These are phyloP conservation scores for Epichloe brachyelytri DNA, from an alignment of 2,329 filamentous ascomycete species.

Conservation along the genomic window DNA sequence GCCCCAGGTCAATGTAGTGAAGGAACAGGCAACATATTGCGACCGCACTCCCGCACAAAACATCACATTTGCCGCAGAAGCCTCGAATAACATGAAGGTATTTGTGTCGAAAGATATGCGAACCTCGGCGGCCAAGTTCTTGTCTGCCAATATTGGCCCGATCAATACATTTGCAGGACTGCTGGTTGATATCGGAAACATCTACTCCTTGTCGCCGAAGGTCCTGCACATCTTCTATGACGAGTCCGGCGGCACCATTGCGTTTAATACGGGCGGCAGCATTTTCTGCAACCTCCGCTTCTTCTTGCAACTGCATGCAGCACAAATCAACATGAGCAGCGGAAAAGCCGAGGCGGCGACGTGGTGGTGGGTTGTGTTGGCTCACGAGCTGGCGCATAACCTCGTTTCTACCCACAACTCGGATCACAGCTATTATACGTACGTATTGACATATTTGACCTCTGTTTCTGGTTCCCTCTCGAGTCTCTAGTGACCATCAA, in stretches of 20 bases:
- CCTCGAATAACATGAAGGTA: slow-evolving; percentile 59
- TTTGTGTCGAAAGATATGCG: slow-evolving; percentile 50
- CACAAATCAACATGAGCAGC: slow-evolving; percentile 24
- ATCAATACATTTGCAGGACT: slow-evolving; percentile 59
- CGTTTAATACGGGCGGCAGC: slow-evolving; percentile 78
- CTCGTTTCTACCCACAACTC: slow-evolving; percentile 66
- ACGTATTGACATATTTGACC: slow-evolving; percentile 16
- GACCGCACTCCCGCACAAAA: slow-evolving; percentile 65
- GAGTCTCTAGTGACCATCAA: neutral
- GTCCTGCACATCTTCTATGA: slow-evolving; percentile 84
- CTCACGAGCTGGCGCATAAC: slow-evolving; percentile 93
- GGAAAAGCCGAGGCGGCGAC: slow-evolving; percentile 55
- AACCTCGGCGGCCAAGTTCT: slow-evolving; percentile 36
- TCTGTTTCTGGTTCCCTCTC: neutral
- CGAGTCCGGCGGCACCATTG: slow-evolving; percentile 65
- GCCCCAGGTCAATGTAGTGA: slow-evolving; percentile 58
- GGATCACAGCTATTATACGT: slow-evolving; percentile 73
- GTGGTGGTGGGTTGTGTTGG: slow-evolving; percentile 94
- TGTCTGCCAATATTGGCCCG: slow-evolving; percentile 44
- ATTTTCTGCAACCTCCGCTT: slow-evolving; percentile 91
- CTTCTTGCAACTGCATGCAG: slow-evolving; percentile 65
- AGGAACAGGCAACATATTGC: slow-evolving; percentile 77
- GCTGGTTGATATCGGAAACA: slow-evolving; percentile 52
- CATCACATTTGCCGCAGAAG: slow-evolving; percentile 55
- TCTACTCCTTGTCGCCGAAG: slow-evolving; percentile 58